phyloP scores from a whole-genome alignment of 257 asterid genomes.

The Solanum megistacrolobum region DNA sequence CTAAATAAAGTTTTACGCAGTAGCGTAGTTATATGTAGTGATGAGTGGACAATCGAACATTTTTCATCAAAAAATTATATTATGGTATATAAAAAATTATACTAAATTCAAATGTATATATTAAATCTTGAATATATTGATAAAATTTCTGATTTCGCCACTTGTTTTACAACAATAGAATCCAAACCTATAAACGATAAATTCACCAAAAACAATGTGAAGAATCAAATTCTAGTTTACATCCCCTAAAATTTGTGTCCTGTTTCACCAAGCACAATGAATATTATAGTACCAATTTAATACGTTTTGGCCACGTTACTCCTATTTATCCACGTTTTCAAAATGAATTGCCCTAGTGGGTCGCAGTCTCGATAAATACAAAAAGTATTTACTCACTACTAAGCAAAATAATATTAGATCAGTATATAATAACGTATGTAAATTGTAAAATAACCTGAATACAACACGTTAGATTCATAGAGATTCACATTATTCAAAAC shows the following conservation, averaged over 20 bases:
- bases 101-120: too few species aligned
- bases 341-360: not conserved
- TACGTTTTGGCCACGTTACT: not conserved
- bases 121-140: too few species aligned
- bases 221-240: not conserved
- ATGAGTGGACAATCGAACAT: too few species aligned
- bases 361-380: not conserved
- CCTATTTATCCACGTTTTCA: not conserved
- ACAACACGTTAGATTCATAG: not conserved
- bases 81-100: too few species aligned
- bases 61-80: too few species aligned
- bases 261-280: not conserved
- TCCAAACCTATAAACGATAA: not conserved
- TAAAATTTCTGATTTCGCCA: not conserved
- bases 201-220: not conserved
- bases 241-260: not conserved
- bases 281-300: not conserved
- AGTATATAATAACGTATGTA: not conserved
- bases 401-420: not conserved
- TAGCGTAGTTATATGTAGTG: too few species aligned
- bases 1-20: not conserved
- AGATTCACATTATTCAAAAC: not conserved
- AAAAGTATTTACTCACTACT: not conserved
- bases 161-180: not conserved
- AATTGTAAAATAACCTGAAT: not conserved